Evolutionary conservation across 2,329 filamentous ascomycete species (phyloP), one percentile per base, ranked within the genome.

Genomic region (Colletotrichum cereale): DNA sequence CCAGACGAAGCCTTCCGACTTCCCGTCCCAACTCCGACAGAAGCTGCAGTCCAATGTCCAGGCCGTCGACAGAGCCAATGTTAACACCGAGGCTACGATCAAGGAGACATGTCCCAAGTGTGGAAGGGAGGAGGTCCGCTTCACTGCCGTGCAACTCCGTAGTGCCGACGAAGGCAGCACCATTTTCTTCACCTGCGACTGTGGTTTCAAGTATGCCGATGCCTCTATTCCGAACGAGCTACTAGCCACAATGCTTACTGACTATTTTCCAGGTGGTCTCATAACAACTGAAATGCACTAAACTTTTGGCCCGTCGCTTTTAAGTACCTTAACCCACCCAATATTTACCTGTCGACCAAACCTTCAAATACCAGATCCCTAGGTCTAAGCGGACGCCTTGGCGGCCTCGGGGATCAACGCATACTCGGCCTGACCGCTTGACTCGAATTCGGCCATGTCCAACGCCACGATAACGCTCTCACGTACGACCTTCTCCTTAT

Each of bases 371-470:
- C 50, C 24, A 55, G 40, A 31, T 61, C 64, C 66, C 65, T 66
- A 75, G 72, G 67, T 71, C 79, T 77, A 84, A 72, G 82, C 83
- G 68, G 81, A 76, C 75, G 82, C 82, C 74, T 82, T 82, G 73
- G 81, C 80, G 61, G 82, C 82, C 76, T 93, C 89, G 3, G 95
- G 96, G 75, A 98, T 92, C 78, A 97, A 88, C 57, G 96, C 96
- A 85, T 99, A 99, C 80, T 99, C 95, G 40, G 90, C 85, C 82
- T 97, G 90, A 52, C 93, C 93, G 76, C 91, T 93, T 85, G 93
- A 94, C 86, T 99, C 96, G 78, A 94, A 98, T 79, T 98, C 96
- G 14, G 95, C 96, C 94, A 99, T 99, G 82, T 99, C 96, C 75
- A 99, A 86, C 55, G 96, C 96, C 67, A 99, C 96, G 76, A 98